Evolutionary conservation across 768 basidiomycete genomes (phyloP), one percentile per base, ranked within the genome.

Genomic region (Mycena polygramma): DNA sequence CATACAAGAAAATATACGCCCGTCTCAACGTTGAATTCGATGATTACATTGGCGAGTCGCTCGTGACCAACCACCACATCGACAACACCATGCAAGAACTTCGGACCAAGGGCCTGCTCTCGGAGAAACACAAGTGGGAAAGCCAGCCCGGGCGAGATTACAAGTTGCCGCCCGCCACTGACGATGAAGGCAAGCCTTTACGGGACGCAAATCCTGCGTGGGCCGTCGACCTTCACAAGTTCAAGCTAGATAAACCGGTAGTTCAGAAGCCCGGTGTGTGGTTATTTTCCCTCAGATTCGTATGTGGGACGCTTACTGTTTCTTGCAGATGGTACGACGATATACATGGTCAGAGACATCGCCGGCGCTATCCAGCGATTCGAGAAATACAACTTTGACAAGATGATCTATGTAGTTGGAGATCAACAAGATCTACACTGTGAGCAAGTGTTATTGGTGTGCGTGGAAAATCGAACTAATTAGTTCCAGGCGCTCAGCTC

Each of bases 331-430:
- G 84, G 84, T 17, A 83, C 82, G 3, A 76, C 80, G 15, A 83
- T 83, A 51, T 92, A 93, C 78, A 85, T 92, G 54, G 90, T 90
- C 8, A 89, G 93, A 19, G 93, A 94, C 77, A 90, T 94, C 55
- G 92, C 88, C 57, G 93, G 89, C 7, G 91, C 92, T 2, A 85
- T 87, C 67, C 90, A 92, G 79, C 88, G 92, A 63, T 90, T 85
- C 80, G 86, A 91, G 67, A 86, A 88, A 75, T 91, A 91, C 81
- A 82, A 88, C 43, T 92, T 92, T 70, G 91, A 94, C 85, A 90
- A 91, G 79, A 84, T 85, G 81, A 80, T 87, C 74, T 85, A 84
- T 74, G 83, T 85, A 69, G 79, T 82, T 35, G 81, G 79, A 10
- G 73, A 78, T 35, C 79, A 81, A 53, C 80, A 80, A 24, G 51